Base-by-base conservation (phyloP, 139 green algal genomes). In the Chlamydomonas sphaeroides region DNA sequence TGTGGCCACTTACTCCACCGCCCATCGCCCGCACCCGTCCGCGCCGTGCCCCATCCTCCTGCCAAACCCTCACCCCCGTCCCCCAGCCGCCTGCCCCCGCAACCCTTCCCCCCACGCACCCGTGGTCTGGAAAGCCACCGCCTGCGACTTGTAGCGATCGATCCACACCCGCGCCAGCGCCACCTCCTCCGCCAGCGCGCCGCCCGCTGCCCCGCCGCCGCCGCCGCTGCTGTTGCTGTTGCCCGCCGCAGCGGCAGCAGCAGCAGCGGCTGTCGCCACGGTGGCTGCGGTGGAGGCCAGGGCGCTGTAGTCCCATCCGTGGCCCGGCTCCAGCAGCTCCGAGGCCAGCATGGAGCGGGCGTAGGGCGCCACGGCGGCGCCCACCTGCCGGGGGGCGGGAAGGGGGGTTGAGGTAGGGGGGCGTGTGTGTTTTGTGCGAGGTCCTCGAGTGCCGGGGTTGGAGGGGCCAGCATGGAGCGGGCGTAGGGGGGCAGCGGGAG, bases 261-360 rank as follows among this genome's bases (percentile, higher is more conserved):
- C 32, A 21, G 39, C 25, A 42, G 7, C 33, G n/a, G 48, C 65
- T 2, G 30, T 41, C 48, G 65, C 63, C 53, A 79, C 83, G 48
- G 72, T 38, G 4, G n/a, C n/a, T n/a, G n/a, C n/a, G n/a, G n/a
- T n/a, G n/a, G n/a, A n/a, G n/a, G 66, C 67, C 17, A 87, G 57
- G 7, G 76, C 75, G 39, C 5, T 8, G 71, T 90, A 92, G 74
- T 89, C 86, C 88, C 88, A 92, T 53, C 88, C 88, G 56, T 88
- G 73, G 0, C 88, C 88, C 30, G 88, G 88, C 69, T 91, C 88
- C 39, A 92, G 74, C n/a, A 89, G 38, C 83, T 92, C 88, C 25
- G 38, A 74, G 28, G 63, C 88, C 2, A 90, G 70, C 33, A 89
- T 28, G 21, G 68, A 83, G 2, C 68, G 30, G 10, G 53, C n/a